Evolutionary conservation across 495 filamentous ascomycete genomes (phyloP).

Genomic region (Neurospora sp.): DNA sequence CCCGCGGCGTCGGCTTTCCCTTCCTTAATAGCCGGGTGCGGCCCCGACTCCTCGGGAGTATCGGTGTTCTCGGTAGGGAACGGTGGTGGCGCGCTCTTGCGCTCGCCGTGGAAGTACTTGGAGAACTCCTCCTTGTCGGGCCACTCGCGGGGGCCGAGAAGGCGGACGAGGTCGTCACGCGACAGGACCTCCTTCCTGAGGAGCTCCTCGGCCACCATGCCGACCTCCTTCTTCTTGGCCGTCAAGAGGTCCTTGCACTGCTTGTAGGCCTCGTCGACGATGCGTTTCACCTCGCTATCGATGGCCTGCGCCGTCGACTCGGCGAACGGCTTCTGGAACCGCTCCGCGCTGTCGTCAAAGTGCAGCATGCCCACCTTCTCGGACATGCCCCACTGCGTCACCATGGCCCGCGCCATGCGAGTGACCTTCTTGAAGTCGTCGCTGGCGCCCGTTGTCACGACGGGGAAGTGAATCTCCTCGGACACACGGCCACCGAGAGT

Average conservation of each 20-base stretch:
- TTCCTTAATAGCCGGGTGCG: constrained; percentile 15
- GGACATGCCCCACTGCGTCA: constrained; percentile 97
- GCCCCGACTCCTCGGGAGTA: constrained; percentile 7
- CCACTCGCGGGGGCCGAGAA: constrained; percentile 74
- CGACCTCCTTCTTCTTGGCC: constrained; percentile 80
- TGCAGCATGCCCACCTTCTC: constrained; percentile 83
- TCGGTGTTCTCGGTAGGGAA: constrained; percentile 39
- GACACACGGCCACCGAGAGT: constrained; percentile 88
- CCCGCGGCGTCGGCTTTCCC: neutral
- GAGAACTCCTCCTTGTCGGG: constrained; percentile 77
- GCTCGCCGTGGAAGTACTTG: constrained; percentile 71
- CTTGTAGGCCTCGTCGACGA: constrained; percentile 83
- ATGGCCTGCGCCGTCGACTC: constrained; percentile 88
- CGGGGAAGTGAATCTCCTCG: constrained; percentile 93
- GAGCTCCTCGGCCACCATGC: constrained; percentile 85
- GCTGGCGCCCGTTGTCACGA: constrained; percentile 83
- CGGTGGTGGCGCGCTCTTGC: constrained; percentile 41
- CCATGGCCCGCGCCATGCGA: constrained; percentile 88
- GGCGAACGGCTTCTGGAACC: constrained; percentile 87
- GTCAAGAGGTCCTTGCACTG: constrained; percentile 75
- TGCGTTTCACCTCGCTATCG: constrained; percentile 78
- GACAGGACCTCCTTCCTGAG: constrained; percentile 81
- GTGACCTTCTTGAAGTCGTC: constrained; percentile 99
- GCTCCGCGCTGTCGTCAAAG: constrained; percentile 69
- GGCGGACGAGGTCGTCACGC: constrained; percentile 80